Percentiles rank a stretch among this genome's conserved stretches.
phyloP scores from a whole-genome alignment of 1,284 basidiomycete species.

The Vanrija sp. region DNA sequence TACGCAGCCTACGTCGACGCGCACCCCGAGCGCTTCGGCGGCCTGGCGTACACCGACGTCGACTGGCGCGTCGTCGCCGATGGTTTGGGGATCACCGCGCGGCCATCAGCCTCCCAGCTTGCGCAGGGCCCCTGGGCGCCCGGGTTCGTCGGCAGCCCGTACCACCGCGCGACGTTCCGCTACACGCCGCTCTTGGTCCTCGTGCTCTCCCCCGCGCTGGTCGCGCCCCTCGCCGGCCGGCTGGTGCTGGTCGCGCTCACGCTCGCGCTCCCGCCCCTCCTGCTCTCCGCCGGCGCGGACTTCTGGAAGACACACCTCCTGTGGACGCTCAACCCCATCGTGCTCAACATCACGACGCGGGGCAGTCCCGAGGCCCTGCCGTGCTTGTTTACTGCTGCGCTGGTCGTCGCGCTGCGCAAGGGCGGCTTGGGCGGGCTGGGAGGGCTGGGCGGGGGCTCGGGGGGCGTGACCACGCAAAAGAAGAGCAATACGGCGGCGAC shows the following conservation, averaged over 20 bases:
- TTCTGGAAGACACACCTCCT: conserved; percentile 53
- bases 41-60: conserved; percentile 89
- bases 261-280: conserved; percentile 71
- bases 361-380: conserved; percentile 91
- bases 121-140: conserved; percentile 4
- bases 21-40: conserved; percentile 39
- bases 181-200: conserved; percentile 92
- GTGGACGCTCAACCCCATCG: conserved; percentile 86
- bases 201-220: conserved; percentile 72
- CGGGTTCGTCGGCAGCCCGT: conserved; percentile 62
- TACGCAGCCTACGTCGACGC: conserved; percentile 43
- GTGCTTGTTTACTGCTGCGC: conserved; percentile 52
- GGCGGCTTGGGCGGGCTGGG: conserved; percentile 33
- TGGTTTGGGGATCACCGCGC: conserved; percentile 57
- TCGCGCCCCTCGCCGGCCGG: conserved; percentile 84
- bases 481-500: conserved; percentile 15
- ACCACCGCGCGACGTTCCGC: conserved; percentile 87
- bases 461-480: too few relatives aligned
- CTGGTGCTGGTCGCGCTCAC: conserved; percentile 83
- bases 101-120: background rate
- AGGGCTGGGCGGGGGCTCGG: too few relatives aligned
- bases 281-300: conserved; percentile 53
- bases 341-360: conserved; percentile 92
- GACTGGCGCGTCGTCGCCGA: conserved; percentile 96
- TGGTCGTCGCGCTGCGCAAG: conserved; percentile 69